Base-by-base conservation (phyloP, 2,329 filamentous ascomycete species). In the Verticillium nonalfalfae region DNA sequence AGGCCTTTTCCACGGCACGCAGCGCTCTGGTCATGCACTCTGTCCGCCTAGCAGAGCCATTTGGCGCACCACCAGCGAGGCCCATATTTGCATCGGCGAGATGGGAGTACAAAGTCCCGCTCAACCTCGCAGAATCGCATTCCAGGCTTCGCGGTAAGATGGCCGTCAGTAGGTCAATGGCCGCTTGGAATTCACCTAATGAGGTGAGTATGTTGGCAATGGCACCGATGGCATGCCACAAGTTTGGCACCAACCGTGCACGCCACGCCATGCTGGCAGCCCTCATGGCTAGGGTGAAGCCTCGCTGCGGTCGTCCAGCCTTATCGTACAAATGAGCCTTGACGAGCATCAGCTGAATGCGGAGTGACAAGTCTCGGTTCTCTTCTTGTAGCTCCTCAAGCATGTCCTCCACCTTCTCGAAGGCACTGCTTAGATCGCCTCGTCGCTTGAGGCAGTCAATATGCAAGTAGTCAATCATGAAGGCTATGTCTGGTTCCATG, bases 71-170 rank as follows among this genome's bases (percentile, higher is more conserved):
- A 39, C 91, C 89, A 0, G 91, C 91, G 64, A 90, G 75, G 0
- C 93, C 93, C 79, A 96, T 90, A 67, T 88, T 85, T 0, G 90
- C 88, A 71, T 97, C 92, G 0, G 85, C 90, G 3, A 96, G 81
- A 26, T 85, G 74, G 1, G 84, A 83, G 72, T 93, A 94, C 18
- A 92, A 80, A 26, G 79, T 81, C 0, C 87, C 92, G 0, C 82
- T 81, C 14, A 91, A 78, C 56, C 79, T 79, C 1, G 81, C 78
- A 56, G 89, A 85, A 59, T 87, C 85, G 58, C 85, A 85, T 73
- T 96, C 91, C 1, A 96, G 79, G 26, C 90, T 85, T 64, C 92
- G 87, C 4, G 93, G 93, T 63, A 96, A 80, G 9, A 90, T 81
- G 1, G 86, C 86, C 59, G 85, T 78, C 4, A 96, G 75, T 33